Evolutionary conservation across 1,284 basidiomycete species (phyloP), one percentile per base, ranked within the genome.

Genomic region (Rhodotorula sp.): DNA sequence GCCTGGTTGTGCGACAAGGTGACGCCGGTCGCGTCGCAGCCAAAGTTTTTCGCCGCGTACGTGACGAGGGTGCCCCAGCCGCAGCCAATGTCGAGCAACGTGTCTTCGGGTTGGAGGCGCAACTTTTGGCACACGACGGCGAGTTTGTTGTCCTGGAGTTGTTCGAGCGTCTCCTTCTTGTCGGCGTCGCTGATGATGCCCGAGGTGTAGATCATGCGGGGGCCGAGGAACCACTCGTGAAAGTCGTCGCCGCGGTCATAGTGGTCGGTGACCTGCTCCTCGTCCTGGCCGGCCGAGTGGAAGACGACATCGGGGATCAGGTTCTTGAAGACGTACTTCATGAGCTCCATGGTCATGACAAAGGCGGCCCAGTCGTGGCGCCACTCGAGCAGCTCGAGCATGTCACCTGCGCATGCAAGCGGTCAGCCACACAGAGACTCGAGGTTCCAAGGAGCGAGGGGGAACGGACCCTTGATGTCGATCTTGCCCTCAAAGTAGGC

Each of bases 91-190:
- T 94, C 92, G 69, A 99, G 88, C 49, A 98, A 85, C 74, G 88
- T 86, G 82, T 95, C 93, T 1, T 86, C 86, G 34, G 91, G 87
- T 80, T 97, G 85, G 68, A 99, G 87, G 80, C 90, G 87, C 75
- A 99, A 89, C 84, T 99, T 99, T 79, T 90, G 91, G 85, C 96
- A 98, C 51, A 99, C 95, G 73, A 97, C 84, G 52, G 90, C 89
- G 74, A 98, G 88, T 83, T 99, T 99, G 87, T 99, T 99, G 84
- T 99, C 96, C 85, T 99, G 97, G 52, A 99, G 87, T 80, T 96
- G 87, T 81, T 99, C 97, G 68, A 99, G 87, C 21, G 92, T 90
- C 83, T 98, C 92, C 78, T 90, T 86, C 57, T 85, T 83, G 77
- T 87, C 87, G 67, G 91, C 84, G 81, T 92, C 89, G 46, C 86